These are phyloP conservation scores for Bolboschoenus planiculmis DNA, from an alignment of 176 grass and related monocot genomes.

Conservation along the genomic window DNA sequence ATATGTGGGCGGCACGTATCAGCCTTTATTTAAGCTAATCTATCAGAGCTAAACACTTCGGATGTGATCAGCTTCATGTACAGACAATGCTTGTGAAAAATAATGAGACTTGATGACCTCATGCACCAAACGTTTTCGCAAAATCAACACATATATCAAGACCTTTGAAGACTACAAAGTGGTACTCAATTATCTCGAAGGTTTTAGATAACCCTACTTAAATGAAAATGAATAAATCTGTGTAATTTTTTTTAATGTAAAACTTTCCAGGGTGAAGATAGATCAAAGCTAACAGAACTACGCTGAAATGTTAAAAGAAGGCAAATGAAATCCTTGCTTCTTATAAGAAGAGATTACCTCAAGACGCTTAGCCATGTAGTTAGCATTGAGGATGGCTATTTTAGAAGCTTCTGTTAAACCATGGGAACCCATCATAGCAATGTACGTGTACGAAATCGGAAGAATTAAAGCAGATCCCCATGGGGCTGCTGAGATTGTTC, in stretches of 20 bases:
- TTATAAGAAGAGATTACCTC: conserved; percentile 47
- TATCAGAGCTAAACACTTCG: no score
- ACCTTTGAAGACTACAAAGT: background rate
- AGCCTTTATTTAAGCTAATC: no score
- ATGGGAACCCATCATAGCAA: conserved; percentile 96
- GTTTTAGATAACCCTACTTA: background rate
- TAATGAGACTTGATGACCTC: background rate
- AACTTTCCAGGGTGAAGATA: background rate
- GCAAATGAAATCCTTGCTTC: background rate
- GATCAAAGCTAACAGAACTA: background rate
- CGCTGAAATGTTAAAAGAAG: background rate
- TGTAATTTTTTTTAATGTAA: background rate
- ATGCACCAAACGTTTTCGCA: background rate
- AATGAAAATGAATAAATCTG: background rate
- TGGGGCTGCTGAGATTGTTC: conserved; percentile 91
- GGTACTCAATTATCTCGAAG: background rate
- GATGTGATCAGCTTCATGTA: background rate
- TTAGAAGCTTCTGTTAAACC: conserved; percentile 98
- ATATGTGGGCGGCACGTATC: no score
- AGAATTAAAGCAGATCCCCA: conserved; percentile 99
- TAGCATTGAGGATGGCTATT: conserved; percentile 91
- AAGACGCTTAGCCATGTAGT: conserved; percentile 99
- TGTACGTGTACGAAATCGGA: conserved; percentile 95
- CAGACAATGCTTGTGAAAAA: background rate
- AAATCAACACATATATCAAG: background rate